A percentile compares a stretch with the other conserved stretches of the same genome.
phyloP scores from a whole-genome alignment of 352 stramenopile species.

The Globisporangium parvum region DNA sequence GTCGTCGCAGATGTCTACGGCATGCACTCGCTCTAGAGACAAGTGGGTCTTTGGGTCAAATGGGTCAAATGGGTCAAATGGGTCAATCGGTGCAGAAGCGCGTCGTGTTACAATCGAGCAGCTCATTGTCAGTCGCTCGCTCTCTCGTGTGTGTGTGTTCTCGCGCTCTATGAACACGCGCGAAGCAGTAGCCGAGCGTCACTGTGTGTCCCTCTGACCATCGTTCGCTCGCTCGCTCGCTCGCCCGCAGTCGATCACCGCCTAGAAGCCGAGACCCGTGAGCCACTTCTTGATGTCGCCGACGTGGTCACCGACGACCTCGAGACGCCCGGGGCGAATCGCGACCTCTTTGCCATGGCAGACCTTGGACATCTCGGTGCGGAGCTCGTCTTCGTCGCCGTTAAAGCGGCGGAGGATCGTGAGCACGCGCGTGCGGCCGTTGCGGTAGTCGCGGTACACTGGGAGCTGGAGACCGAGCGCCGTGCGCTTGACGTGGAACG shows the following conservation, averaged over 20 bases:
- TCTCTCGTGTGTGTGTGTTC: too few relatives aligned
- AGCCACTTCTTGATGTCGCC: slow-evolving; percentile 80
- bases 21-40: slow-evolving; percentile 72
- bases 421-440: slow-evolving; percentile 81
- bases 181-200: too few relatives aligned
- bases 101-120: neutral
- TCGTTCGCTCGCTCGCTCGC: slow-evolving; percentile 3
- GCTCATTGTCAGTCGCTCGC: neutral
- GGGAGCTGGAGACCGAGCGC: slow-evolving; percentile 70
- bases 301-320: slow-evolving; percentile 73
- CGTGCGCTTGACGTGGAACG: slow-evolving; percentile 81
- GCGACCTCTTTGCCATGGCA: slow-evolving; percentile 72
- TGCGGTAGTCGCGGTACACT: slow-evolving; percentile 83
- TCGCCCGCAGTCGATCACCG: neutral
- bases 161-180: too few relatives aligned
- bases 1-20: slow-evolving; percentile 75
- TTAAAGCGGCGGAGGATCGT: slow-evolving; percentile 81
- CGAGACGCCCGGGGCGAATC: slow-evolving; percentile 60
- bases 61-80: neutral
- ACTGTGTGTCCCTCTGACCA: neutral
- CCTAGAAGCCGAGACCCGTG: slow-evolving; percentile 75
- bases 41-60: neutral
- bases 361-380: slow-evolving; percentile 80
- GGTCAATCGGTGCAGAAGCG: neutral
- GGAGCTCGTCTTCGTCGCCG: slow-evolving; percentile 73